Base-by-base conservation (phyloP, 148 eudicot species). In the Camellia sinensis region DNA sequence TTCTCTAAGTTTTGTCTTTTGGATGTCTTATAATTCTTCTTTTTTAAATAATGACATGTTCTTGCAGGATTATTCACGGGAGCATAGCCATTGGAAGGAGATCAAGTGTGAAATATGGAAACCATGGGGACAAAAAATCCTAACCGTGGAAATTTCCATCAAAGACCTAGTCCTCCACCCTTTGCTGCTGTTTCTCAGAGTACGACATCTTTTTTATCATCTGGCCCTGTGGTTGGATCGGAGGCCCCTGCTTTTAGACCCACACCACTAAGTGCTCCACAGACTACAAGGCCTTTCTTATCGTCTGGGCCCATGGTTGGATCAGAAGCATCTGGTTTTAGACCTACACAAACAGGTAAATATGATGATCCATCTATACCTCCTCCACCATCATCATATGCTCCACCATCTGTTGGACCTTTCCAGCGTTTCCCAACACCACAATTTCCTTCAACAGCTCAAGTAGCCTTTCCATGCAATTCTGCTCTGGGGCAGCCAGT, bases 51-150 rank as follows among this genome's bases (percentile, higher is more conserved):
- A 56, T 73, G 21, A 73, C 19, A 73, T 56, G 43, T 40, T 56
- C 76, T 73, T 37, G 19, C 67, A 64, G 67, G 37, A 19, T 29
- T 46, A 46, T 69, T 44, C 73, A 69, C 45, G 73, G 53, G 79
- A 77, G 85, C 74, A 43, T 81, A 85, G 76, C 68, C 22, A 63
- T 80, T 83, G 63, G 48, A 79, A 79, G 83, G 63, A 74, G 37
- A 78, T 78, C 56, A 64, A 77, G 19, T 21, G 52, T 60, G 77
- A 63, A 67, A 64, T 63, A 82, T 18, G 29, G 41, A 83, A 74
- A 75, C 79, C 71, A 96, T 96, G 99, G 95, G 93, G 78, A 86
- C 97, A 56, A 95, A 93, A 81, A 85, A 93, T 78, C 87, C 94
- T 52, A 87, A 87, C 54, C 90, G 83, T 54, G 88, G 85, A 8